A percentile compares a stretch with the other conserved stretches of the same genome.
Conservation (phyloP, 305 asterid genomes). For the Fraxinus velutina region DNA sequence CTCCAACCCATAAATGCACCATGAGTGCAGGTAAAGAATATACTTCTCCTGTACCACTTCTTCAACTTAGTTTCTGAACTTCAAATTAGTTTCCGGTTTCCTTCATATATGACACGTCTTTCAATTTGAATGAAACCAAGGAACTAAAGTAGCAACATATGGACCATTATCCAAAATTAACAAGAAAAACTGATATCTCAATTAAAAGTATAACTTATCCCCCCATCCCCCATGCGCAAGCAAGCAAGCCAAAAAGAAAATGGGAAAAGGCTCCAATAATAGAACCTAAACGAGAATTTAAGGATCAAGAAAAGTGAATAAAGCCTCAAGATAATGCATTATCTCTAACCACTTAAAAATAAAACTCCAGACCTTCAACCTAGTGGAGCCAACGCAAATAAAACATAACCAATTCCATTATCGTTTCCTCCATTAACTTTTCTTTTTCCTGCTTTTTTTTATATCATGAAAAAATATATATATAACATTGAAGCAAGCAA, state of each 20-base stretch:
- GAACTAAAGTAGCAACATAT: not conserved
- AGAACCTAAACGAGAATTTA: not conserved
- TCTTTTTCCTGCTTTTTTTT: not conserved
- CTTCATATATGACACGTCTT: not conserved
- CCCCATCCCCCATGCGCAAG: not conserved
- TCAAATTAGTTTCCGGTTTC: not conserved
- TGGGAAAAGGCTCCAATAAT: not conserved
- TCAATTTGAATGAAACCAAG: not conserved
- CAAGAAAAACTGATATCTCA: not conserved
- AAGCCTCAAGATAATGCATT: not conserved
- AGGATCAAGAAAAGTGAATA: not conserved
- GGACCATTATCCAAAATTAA: not conserved
- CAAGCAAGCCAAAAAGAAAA: not conserved
- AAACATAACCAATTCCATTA: constrained; percentile 1
- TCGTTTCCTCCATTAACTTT: not conserved
- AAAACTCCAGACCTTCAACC: not conserved
- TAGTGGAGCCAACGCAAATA: not conserved
- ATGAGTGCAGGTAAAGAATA: not conserved
- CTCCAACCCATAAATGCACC: not conserved
- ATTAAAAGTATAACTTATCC: not conserved
- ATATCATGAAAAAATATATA: not conserved
- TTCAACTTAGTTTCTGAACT: not conserved
- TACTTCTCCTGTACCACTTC: not conserved
- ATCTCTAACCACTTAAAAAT: not conserved
- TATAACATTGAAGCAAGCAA: not conserved